Evolutionary conservation across 2,329 filamentous ascomycete species (phyloP), one percentile per base, ranked within the genome.

Genomic region (Didymella pomorum): DNA sequence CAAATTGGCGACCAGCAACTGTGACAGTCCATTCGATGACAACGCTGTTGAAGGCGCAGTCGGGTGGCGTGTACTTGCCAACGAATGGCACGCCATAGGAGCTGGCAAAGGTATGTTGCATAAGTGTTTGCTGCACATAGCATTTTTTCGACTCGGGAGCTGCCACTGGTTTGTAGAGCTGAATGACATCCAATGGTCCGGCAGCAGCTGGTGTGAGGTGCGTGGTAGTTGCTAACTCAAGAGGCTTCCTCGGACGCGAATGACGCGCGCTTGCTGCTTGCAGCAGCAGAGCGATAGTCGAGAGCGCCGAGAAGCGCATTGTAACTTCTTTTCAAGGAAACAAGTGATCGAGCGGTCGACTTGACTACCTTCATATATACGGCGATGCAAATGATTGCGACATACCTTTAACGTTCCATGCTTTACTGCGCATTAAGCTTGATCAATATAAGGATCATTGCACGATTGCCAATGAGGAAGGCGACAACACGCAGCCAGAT

Each of bases 1-100:
- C 41, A 12, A 43, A 43, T n/a, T 43, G 41, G 23, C 41, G 41
- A 26, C 41, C 41, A 1, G 41, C 41, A n/a, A 43, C 41, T 4
- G 21, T 26, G 11, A 43, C 41, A n/a, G 41, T 43, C 41, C 41
- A 43, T 26, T 43, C 41, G 23, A 43, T 43, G 14, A 43, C 23
- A 14, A 43, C 21, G 23, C 41, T 43, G 21, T 43, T 43, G 14
- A 43, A 43, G 12, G 26, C 41, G 41, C 41, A 43, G 21, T 20
- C 16, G 14, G 41, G 41, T 21, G 41, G 41, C 7, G 41, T 26
- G 23, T 43, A 43, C 5, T 26, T 10, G n/a, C 41, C 41, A 43
- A 41, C 26, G 31, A 29, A 53, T 6, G 51, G 51, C 2, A 53
- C 51, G 42, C 51, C 51, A 9, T 53, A 53, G 31, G 51, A 53